Evolutionary conservation across 768 basidiomycete species (phyloP).

Genomic region (Trametopsis cervina): DNA sequence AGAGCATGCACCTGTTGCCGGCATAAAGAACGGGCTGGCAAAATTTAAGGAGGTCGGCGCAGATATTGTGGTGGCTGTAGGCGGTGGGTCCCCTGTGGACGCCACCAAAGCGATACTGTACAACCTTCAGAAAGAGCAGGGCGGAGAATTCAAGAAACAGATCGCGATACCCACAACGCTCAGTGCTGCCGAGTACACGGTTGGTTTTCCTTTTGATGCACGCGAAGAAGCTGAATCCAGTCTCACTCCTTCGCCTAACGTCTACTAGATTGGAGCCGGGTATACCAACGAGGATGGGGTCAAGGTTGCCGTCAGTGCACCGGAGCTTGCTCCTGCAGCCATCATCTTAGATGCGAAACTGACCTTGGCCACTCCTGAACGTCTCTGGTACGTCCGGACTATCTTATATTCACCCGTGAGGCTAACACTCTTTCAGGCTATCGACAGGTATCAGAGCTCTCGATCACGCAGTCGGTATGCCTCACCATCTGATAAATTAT

Average conservation of each 20-base stretch:
- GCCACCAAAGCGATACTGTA: slow-evolving; percentile 69
- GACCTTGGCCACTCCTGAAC: slow-evolving; percentile 64
- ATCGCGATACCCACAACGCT: slow-evolving; percentile 81
- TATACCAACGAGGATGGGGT: slow-evolving; percentile 63
- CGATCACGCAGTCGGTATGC: slow-evolving; percentile 69
- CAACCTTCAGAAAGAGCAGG: slow-evolving; percentile 49
- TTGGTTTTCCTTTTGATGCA: slow-evolving; percentile 22
- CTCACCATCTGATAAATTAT: not conserved
- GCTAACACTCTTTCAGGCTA: slow-evolving; percentile 38
- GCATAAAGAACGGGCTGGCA: slow-evolving; percentile 50
- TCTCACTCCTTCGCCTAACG: not conserved
- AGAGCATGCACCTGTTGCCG: slow-evolving; percentile 63
- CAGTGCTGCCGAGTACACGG: slow-evolving; percentile 72
- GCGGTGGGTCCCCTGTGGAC: slow-evolving; percentile 79
- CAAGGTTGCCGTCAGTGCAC: slow-evolving; percentile 53
- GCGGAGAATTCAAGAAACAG: slow-evolving; percentile 47
- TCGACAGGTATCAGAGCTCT: slow-evolving; percentile 75
- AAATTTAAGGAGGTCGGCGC: slow-evolving; percentile 49
- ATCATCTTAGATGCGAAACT: slow-evolving; percentile 76
- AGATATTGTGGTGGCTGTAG: slow-evolving; percentile 66
- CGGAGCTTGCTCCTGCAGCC: slow-evolving; percentile 57
- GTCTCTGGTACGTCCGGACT: slow-evolving; percentile 49
- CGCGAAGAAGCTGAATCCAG: not conserved
- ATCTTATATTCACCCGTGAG: slow-evolving; percentile 5
- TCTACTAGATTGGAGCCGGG: slow-evolving; percentile 60